Evolutionary conservation across 768 basidiomycete genomes (phyloP).

Genomic region (Kwoniella newhampshirensis): DNA sequence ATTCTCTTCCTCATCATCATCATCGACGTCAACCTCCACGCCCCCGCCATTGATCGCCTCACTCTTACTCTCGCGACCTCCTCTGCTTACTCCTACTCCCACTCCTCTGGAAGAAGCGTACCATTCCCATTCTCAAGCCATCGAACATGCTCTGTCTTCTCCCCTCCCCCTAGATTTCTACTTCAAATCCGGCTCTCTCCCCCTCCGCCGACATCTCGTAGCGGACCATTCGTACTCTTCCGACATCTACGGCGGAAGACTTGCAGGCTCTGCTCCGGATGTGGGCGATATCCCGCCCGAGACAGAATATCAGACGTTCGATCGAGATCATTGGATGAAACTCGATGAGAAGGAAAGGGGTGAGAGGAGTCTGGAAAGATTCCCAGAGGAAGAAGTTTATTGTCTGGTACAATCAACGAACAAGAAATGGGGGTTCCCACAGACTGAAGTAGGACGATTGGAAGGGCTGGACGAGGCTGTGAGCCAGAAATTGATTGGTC

Average conservation of each 20-base stretch:
- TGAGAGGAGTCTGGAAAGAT: conserved; percentile 70
- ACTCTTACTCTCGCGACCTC: conserved; percentile 54
- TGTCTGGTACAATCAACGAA: conserved; percentile 65
- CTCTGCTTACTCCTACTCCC: conserved; percentile 56
- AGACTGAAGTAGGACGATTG: conserved; percentile 62
- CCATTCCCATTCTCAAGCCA: conserved; percentile 76
- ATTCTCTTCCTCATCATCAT: conserved; percentile 11
- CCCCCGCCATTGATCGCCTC: conserved; percentile 40
- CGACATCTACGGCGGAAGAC: conserved; percentile 68
- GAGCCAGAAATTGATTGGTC: conserved; percentile 65
- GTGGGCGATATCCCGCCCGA: conserved; percentile 51
- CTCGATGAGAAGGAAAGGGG: conserved; percentile 54
- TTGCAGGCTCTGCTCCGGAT: conserved; percentile 56
- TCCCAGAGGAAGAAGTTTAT: conserved; percentile 82
- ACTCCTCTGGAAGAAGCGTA: conserved; percentile 75
- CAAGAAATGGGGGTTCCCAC: conserved; percentile 78
- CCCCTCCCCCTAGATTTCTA: conserved; percentile 88
- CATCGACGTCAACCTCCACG: conserved; percentile 22
- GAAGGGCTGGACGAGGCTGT: conserved; percentile 83
- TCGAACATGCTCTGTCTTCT: conserved; percentile 80
- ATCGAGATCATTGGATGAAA: conserved; percentile 28
- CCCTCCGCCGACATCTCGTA: conserved; percentile 74
- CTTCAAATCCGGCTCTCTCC: conserved; percentile 84
- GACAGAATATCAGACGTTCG: conserved; percentile 31
- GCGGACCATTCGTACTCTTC: conserved; percentile 73